Evolutionary conservation across 495 filamentous ascomycete species (phyloP).

Genomic region (Endocarpon pusillum): DNA sequence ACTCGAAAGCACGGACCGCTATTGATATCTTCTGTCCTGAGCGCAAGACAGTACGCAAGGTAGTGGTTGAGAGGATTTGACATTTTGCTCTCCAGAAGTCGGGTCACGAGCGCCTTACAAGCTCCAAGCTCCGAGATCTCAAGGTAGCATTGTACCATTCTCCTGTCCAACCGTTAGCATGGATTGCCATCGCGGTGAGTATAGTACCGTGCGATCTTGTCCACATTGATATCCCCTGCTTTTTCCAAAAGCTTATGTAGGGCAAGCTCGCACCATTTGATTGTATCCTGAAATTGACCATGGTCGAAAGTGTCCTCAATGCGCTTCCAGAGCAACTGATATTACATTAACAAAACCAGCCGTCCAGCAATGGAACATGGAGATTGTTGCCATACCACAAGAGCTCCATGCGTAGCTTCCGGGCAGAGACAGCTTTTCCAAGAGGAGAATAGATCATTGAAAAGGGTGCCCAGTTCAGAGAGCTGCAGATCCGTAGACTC

Average conservation of each 20-base stretch:
- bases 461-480: constrained; percentile 7
- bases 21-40: too few relatives aligned
- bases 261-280: constrained; percentile 58
- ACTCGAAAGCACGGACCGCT: too few relatives aligned
- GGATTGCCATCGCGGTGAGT: background rate
- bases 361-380: constrained; percentile 5
- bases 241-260: constrained; percentile 45
- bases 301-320: constrained; percentile 39
- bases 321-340: constrained; percentile 60
- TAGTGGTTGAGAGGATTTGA: too few relatives aligned
- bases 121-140: too few relatives aligned
- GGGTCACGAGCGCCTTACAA: too few relatives aligned
- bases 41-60: too few relatives aligned
- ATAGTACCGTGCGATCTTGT: constrained; percentile 50
- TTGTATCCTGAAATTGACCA: constrained; percentile 33
- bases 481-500: constrained; percentile 8
- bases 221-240: constrained; percentile 41
- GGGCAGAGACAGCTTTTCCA: too few relatives aligned
- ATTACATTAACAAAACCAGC: constrained; percentile 6
- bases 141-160: constrained; percentile 49
- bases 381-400: constrained; percentile 39
- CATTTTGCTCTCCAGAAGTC: too few relatives aligned
- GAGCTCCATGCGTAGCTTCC: constrained; percentile 48
- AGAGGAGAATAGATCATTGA: constrained; percentile 19
- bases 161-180: constrained; percentile 30